Evolutionary conservation across 192 early-diverging fungal species (phyloP).

Genomic region (Coemansia sp.): DNA sequence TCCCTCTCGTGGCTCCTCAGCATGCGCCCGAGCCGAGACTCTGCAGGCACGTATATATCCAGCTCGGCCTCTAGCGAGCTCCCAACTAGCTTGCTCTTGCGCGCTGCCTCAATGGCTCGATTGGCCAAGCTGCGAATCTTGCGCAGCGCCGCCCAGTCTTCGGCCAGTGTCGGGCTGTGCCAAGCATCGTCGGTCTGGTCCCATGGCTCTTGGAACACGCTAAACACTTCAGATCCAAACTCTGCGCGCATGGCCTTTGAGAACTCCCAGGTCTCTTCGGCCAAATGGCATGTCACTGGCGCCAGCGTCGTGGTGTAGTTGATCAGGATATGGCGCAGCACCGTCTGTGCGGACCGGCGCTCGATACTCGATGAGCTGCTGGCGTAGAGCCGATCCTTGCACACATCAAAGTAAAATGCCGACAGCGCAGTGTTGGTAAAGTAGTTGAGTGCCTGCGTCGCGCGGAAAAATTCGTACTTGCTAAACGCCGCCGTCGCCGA

Average conservation of each 20-base stretch:
- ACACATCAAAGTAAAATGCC: conserved; percentile 79
- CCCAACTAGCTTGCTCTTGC: conserved; percentile 38
- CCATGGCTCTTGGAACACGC: conserved; percentile 68
- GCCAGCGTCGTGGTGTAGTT: conserved; percentile 66
- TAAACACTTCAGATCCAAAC: conserved; percentile 48
- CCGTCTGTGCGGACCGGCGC: conserved; percentile 68
- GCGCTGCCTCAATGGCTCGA: conserved; percentile 47
- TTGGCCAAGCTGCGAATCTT: conserved; percentile 42
- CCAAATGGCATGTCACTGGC: conserved; percentile 68
- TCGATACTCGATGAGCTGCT: conserved; percentile 37
- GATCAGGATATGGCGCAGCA: conserved; percentile 65
- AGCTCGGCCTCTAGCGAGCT: conserved; percentile 55
- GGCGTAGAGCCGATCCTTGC: conserved; percentile 80
- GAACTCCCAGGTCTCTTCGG: conserved; percentile 77
- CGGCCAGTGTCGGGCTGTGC: conserved; percentile 30
- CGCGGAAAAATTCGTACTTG: conserved; percentile 65
- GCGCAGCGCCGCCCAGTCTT: conserved; percentile 40
- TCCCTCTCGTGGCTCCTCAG: conserved; percentile 20
- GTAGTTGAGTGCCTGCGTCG: conserved; percentile 64
- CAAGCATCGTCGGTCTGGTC: conserved; percentile 44
- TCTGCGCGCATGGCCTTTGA: conserved; percentile 41
- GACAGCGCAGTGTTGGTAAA: conserved; percentile 71
- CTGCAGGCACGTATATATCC: conserved; percentile 34
- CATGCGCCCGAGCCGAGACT: conserved; percentile 26
- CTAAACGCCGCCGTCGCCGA: conserved; percentile 61